These are phyloP conservation scores for Chytridium lagenaria DNA, from an alignment of 371 early-diverging fungal species.

Conservation along the genomic window DNA sequence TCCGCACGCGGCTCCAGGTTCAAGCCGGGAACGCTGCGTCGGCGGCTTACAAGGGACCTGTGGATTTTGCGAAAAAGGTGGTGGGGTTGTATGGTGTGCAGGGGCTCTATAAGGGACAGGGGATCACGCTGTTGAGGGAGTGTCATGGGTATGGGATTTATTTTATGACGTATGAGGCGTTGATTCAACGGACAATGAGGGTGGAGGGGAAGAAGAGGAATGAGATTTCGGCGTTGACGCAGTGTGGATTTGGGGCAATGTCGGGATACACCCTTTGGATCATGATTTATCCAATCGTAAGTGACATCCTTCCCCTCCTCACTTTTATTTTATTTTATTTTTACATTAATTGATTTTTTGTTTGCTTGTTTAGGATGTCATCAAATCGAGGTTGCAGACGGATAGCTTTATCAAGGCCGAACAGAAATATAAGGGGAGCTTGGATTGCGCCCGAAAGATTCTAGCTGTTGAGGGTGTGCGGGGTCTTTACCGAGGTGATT, in stretches of 20 bases:
- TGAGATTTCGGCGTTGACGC: slow-evolving; percentile 53
- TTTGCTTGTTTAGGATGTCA: slow-evolving; percentile 42
- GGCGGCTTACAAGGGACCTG: slow-evolving; percentile 49
- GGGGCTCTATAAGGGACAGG: slow-evolving; percentile 62
- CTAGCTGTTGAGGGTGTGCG: slow-evolving; percentile 50
- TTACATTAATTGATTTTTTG: neutral
- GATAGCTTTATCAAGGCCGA: slow-evolving; percentile 50
- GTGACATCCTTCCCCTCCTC: slow-evolving; percentile 20
- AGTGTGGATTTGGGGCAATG: slow-evolving; percentile 56
- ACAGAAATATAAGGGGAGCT: slow-evolving; percentile 44
- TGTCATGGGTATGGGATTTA: slow-evolving; percentile 53
- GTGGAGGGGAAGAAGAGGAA: slow-evolving; percentile 35
- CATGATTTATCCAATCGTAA: slow-evolving; percentile 53
- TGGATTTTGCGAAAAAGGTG: slow-evolving; percentile 55
- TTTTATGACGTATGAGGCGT: slow-evolving; percentile 55
- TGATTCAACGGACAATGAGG: slow-evolving; percentile 54
- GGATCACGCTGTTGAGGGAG: slow-evolving; percentile 59
- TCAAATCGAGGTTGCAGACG: slow-evolving; percentile 62
- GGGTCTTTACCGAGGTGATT: slow-evolving; percentile 56
- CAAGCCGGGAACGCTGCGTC: slow-evolving; percentile 41
- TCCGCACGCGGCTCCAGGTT: slow-evolving; percentile 61
- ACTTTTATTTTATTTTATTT: neutral
- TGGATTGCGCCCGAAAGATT: slow-evolving; percentile 57
- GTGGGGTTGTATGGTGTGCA: slow-evolving; percentile 46
- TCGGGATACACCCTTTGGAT: slow-evolving; percentile 60